phyloP scores from a whole-genome alignment of 805 yeast genomes.

The Hanseniaspora pseudoguilliermondii region DNA sequence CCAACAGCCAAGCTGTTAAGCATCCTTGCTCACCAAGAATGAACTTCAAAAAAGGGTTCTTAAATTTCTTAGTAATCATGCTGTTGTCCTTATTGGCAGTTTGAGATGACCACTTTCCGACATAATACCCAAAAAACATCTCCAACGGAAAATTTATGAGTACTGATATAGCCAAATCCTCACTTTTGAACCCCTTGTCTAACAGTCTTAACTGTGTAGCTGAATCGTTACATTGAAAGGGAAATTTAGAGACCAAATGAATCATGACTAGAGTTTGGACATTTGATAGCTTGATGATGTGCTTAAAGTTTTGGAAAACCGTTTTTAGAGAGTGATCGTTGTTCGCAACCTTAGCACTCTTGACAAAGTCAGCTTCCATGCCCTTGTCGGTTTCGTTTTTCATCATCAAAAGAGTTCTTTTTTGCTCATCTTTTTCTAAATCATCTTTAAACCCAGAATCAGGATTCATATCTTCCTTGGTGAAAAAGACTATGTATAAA shows the following conservation, averaged over 20 bases:
- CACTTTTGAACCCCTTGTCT: slow-evolving; percentile 85
- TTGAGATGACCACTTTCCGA: slow-evolving; percentile 88
- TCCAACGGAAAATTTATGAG: slow-evolving; percentile 93
- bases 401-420: slow-evolving; percentile 9
- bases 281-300: slow-evolving; percentile 54
- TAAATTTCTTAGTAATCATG: not conserved
- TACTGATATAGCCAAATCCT: slow-evolving; percentile 85
- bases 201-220: slow-evolving; percentile 84
- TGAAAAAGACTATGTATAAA: slow-evolving; percentile 39
- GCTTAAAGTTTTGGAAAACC: slow-evolving; percentile 54
- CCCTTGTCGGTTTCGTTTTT: not conserved
- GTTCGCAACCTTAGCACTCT: slow-evolving; percentile 11
- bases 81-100: not conserved
- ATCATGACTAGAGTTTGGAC: slow-evolving; percentile 63
- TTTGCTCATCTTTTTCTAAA: slow-evolving; percentile 2
- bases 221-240: slow-evolving; percentile 91
- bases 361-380: slow-evolving; percentile 15
- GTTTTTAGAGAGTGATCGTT: slow-evolving; percentile 30
- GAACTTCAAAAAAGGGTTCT: slow-evolving; percentile 11
- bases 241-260: slow-evolving; percentile 71
- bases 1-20: slow-evolving; percentile 78
- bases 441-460: not conserved
- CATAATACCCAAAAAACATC: slow-evolving; percentile 85
- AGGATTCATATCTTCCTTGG: slow-evolving; percentile 59
- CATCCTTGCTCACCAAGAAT: slow-evolving; percentile 37